Evolutionary conservation across 129 eudicot genomes (phyloP).

Genomic region (Artemisia argyi): DNA sequence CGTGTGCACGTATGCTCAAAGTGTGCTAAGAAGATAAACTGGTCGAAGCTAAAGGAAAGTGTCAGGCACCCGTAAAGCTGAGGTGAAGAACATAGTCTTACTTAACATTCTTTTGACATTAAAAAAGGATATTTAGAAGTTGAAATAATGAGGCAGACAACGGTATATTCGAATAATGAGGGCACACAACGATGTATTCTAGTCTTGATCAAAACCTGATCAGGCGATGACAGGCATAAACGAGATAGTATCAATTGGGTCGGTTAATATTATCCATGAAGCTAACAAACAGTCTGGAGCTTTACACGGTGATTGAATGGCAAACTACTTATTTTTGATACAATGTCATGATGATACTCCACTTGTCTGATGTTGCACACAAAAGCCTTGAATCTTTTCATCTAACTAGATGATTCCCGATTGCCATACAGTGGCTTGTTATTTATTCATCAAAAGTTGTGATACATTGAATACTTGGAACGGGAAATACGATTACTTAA

Average conservation of each 20-base stretch:
- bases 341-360: conserved; percentile 20
- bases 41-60: too few relatives aligned
- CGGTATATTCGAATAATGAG: conserved; percentile 19
- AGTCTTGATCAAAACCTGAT: neutral
- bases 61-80: too few relatives aligned
- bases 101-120: conserved; percentile 33
- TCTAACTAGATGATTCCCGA: too few relatives aligned
- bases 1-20: neutral
- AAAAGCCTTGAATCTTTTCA: neutral
- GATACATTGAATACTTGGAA: neutral
- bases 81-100: neutral
- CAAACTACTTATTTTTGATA: conserved; percentile 15
- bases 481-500: neutral
- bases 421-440: neutral
- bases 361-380: neutral
- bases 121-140: conserved; percentile 8
- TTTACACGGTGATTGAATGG: conserved; percentile 23
- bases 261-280: neutral
- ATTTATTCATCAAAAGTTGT: neutral
- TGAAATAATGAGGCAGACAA: conserved; percentile 25
- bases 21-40: too few relatives aligned
- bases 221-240: conserved; percentile 6
- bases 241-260: neutral
- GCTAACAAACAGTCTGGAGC: neutral
- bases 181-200: conserved; percentile 2